Evolutionary conservation across 2,329 filamentous ascomycete species (phyloP), one percentile per base, ranked within the genome.

Genomic region (Colletotrichum shisoi): DNA sequence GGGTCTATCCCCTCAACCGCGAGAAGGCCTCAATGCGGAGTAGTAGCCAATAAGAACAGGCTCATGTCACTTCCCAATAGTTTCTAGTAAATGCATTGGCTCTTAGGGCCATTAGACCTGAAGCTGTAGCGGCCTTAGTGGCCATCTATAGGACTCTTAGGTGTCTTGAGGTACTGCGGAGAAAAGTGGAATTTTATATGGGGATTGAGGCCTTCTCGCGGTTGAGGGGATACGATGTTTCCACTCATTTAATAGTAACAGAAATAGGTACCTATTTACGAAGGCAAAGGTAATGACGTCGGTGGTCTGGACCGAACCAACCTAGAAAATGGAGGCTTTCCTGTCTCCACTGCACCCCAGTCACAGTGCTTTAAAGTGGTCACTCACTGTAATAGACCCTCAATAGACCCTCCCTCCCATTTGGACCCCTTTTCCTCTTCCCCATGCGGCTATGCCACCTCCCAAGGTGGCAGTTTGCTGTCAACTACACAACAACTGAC

Each of bases 361-460:
- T 4, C 44, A 64, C 56, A 65, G 65, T 65, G 19, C 56, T 34
- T 7, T 13, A 9, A 19, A 0, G 15, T 4, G 1, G 2, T 24
- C 13, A n/a, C 2, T 0, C 6, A 63, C 61, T 59, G 64, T 67
- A 49, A 9, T 7, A 34, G 31, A 34, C 31, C 27, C 27, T 27
- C 27, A 49, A 9, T 7, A 34, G 31, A 34, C 31, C 27, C 27
- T 27, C 27, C 54, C 19, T 56, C 9, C 3, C 5, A 21, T 19
- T 24, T 59, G 37, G 65, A 68, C 65, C 65, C 65, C 65, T 68
- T 64, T 68, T 67, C 61, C 61, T 49, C 31, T 34, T 34, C 31
- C 24, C 8, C 21, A 42, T 37, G 48, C 59, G 31, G 31, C 52
- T 42, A 63, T 24, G 53, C 40, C 65, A 12, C 37, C 27, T 37